These are phyloP conservation scores for Fusarium redolens DNA, from an alignment of 2,329 filamentous ascomycete species.

Conservation along the genomic window DNA sequence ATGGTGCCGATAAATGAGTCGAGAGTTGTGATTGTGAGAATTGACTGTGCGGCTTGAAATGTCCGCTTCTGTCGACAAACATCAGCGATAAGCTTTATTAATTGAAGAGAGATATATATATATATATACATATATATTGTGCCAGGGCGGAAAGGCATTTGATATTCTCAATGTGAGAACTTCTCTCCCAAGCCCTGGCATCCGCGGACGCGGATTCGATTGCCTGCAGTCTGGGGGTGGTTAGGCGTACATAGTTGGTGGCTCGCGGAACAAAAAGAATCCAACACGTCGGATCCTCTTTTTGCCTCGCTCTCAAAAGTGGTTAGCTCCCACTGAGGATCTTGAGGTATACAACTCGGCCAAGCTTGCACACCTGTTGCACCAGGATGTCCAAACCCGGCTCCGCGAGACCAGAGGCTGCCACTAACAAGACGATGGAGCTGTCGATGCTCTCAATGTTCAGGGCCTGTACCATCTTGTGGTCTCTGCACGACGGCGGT, in stretches of 20 bases:
- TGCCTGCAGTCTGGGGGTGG: conserved; percentile 40
- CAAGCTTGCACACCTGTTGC: conserved; percentile 15
- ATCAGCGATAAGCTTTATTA: neutral
- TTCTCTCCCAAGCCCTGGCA: conserved; percentile 24
- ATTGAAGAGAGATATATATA: neutral
- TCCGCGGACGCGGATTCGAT: conserved; percentile 35
- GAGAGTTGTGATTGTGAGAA: conserved; percentile 31
- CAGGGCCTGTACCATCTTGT: conserved; percentile 31
- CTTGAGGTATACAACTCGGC: conserved; percentile 32
- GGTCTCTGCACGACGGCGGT: conserved; percentile 43
- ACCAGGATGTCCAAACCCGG: conserved; percentile 43
- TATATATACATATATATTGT: neutral
- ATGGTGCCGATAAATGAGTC: conserved; percentile 31
- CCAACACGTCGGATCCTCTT: conserved; percentile 42
- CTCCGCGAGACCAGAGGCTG: conserved; percentile 43
- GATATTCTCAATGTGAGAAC: conserved; percentile 1
- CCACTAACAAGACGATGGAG: conserved; percentile 39
- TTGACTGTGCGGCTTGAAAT: conserved; percentile 31
- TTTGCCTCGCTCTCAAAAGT: conserved; percentile 26
- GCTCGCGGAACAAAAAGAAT: conserved; percentile 39
- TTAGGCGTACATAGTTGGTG: conserved; percentile 24
- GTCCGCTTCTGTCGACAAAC: conserved; percentile 11
- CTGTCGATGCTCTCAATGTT: conserved; percentile 37
- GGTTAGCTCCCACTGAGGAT: conserved; percentile 40
- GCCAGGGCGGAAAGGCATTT: neutral